These are phyloP conservation scores for Oehlia diaphana DNA, from an alignment of 192 early-diverging fungal species.

Conservation along the genomic window DNA sequence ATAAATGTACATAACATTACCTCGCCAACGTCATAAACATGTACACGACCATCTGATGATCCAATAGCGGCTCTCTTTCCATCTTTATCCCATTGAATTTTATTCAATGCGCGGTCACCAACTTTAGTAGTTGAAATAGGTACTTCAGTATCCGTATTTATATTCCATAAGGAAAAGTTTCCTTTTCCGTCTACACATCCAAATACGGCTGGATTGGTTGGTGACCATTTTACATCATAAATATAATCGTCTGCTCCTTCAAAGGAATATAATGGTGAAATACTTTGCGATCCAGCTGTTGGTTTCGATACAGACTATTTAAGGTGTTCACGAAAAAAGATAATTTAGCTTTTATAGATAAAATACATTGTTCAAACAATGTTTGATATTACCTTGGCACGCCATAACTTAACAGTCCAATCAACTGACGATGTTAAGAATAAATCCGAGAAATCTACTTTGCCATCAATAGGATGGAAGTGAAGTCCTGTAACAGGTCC, in stretches of 20 bases:
- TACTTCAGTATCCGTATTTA: conserved; percentile 88
- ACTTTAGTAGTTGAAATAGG: conserved; percentile 57
- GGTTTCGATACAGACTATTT: conserved; percentile 48
- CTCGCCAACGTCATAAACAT: conserved; percentile 93
- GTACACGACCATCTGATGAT: conserved; percentile 80
- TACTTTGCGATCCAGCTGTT: conserved; percentile 46
- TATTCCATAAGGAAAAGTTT: conserved; percentile 87
- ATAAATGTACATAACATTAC: conserved; percentile 40
- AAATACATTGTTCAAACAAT: background rate
- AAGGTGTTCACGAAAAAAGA: background rate
- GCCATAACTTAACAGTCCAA: conserved; percentile 98
- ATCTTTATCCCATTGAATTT: conserved; percentile 93
- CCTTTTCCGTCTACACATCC: conserved; percentile 90
- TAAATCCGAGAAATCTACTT: conserved; percentile 88
- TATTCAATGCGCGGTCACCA: conserved; percentile 82
- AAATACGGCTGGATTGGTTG: conserved; percentile 91
- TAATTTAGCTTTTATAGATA: background rate
- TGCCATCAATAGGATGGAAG: conserved; percentile 85
- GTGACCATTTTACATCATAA: conserved; percentile 97
- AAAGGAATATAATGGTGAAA: conserved; percentile 79
- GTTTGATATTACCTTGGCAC: conserved; percentile 52
- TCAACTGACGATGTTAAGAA: conserved; percentile 92
- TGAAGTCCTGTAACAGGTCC: conserved; percentile 85
- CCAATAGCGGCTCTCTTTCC: conserved; percentile 81
- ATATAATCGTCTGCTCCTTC: conserved; percentile 95